Base-by-base conservation (phyloP, 192 early-diverging fungal genomes). In the Rhizophagus clarus region DNA sequence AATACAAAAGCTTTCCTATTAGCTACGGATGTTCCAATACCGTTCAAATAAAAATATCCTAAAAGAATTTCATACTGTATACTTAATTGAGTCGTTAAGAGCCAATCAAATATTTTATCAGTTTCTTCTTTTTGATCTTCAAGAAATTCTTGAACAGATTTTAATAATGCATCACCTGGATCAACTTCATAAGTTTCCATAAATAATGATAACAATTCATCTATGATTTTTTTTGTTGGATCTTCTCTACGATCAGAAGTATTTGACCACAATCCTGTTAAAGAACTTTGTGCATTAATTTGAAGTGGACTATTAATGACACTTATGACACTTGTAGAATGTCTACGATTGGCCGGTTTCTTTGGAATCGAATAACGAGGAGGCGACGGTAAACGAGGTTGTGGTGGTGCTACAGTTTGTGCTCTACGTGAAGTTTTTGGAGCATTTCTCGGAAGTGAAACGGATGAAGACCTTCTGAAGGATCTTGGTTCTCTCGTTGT, bases 41-140 rank as follows among this genome's bases (percentile, higher is more conserved):
- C 67, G 40, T 69, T 29, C 3, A 69, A 69, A 69, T 69, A 69
- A 37, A 69, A 69, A 69, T 69, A 69, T 37, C 67, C 67, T 11
- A 69, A 32, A 74, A 69, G 67, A 22, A 32, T 69, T 69, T 69
- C 37, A 69, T 69, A 69, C 40, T 31, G 32, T 34, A 69, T 10
- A 22, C 31, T 69, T 34, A 34, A 32, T 69, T 69, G 67, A 17
- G 28, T 69, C 14, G 28, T 34, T 20, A 69, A 34, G 8, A 69
- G 32, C 67, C 67, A 69, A 34, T 40, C 32, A 20, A 69, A 34
- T 14, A 69, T 32, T 37, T 69, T 28, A 20, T 2, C 2, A 9
- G 20, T 32, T 34, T 34, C 20, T 22, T 31, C 2, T 34, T 69
- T 40, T n/a, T 32, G 28, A 34, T 34, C 40, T 40, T 69, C 32